These are phyloP conservation scores for Penicillium herquei DNA, from an alignment of 495 filamentous ascomycete species.

Conservation along the genomic window DNA sequence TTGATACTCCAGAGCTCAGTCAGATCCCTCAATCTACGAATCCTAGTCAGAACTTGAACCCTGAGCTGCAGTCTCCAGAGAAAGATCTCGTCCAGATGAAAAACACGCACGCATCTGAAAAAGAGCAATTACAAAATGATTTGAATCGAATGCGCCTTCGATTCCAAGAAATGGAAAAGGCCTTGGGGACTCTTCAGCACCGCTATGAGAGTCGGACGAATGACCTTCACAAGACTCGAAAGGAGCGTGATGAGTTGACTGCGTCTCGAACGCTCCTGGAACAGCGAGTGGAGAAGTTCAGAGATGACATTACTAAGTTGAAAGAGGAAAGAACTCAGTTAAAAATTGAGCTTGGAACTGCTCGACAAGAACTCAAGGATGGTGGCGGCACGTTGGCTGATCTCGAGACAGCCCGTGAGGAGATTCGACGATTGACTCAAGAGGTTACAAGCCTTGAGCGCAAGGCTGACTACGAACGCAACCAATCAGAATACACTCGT, in stretches of 20 bases:
- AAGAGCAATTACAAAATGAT: slow-evolving; percentile 27
- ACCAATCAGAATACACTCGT: slow-evolving; percentile 57
- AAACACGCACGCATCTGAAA: slow-evolving; percentile 27
- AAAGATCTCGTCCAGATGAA: slow-evolving; percentile 36
- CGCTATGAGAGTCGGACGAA: slow-evolving; percentile 44
- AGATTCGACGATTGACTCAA: slow-evolving; percentile 40
- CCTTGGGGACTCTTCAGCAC: slow-evolving; percentile 35
- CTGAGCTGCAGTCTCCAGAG: slow-evolving; percentile 33
- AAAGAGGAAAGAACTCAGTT: slow-evolving; percentile 50
- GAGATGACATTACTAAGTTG: slow-evolving; percentile 43
- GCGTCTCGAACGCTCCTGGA: slow-evolving; percentile 26
- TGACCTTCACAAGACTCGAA: slow-evolving; percentile 36
- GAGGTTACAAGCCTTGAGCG: slow-evolving; percentile 45
- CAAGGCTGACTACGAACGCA: slow-evolving; percentile 51
- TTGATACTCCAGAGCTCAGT: slow-evolving; percentile 31
- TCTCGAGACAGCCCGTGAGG: slow-evolving; percentile 44
- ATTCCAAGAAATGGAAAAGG: slow-evolving; percentile 27
- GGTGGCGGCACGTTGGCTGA: slow-evolving; percentile 52
- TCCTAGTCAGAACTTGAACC: slow-evolving; percentile 32
- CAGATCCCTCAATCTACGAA: slow-evolving; percentile 37
- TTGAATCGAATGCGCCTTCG: slow-evolving; percentile 22
- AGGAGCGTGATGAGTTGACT: slow-evolving; percentile 31
- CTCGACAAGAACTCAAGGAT: slow-evolving; percentile 44
- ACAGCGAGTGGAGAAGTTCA: slow-evolving; percentile 38
- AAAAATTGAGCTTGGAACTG: slow-evolving; percentile 47